Percentiles rank a stretch among this genome's conserved stretches.
Conservation (phyloP, 176 grass and related monocot genomes). For the Juncus inflexus region DNA sequence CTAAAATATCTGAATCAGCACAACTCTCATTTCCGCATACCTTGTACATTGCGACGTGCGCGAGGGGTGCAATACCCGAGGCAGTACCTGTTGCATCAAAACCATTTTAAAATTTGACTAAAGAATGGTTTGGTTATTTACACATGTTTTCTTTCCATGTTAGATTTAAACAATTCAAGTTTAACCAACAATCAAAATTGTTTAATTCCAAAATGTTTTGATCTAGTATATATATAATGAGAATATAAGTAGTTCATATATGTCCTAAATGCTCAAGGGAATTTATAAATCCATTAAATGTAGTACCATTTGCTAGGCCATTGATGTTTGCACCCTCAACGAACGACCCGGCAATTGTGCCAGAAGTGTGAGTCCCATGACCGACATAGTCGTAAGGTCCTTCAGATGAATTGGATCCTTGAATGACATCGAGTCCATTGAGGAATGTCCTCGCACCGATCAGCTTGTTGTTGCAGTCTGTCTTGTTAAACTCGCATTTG, state of each 20-base stretch:
- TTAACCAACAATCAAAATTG: too few species aligned
- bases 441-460: conserved; percentile 70
- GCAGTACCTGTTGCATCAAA: conserved; percentile 39
- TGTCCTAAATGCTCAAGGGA: not conserved
- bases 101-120: not conserved
- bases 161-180: not conserved
- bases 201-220: too few species aligned
- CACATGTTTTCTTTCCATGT: not conserved
- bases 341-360: conserved; percentile 47
- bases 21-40: conserved; percentile 44
- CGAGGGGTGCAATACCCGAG: conserved; percentile 60
- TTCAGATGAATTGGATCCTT: conserved; percentile 25
- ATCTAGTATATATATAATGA: too few species aligned
- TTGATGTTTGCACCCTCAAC: conserved; percentile 41
- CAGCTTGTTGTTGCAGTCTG: conserved; percentile 71
- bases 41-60: conserved; percentile 77
- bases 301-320: conserved; percentile 17
- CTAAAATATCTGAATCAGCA: conserved; percentile 54
- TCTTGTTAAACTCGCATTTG: conserved; percentile 36
- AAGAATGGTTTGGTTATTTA: not conserved
- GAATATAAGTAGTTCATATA: too few species aligned
- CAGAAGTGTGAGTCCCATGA: conserved; percentile 89
- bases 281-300: not conserved
- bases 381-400: conserved; percentile 51
- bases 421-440: conserved; percentile 38